Evolutionary conservation across 768 basidiomycete genomes (phyloP).

Genomic region (Psilocybe subaeruginosa): DNA sequence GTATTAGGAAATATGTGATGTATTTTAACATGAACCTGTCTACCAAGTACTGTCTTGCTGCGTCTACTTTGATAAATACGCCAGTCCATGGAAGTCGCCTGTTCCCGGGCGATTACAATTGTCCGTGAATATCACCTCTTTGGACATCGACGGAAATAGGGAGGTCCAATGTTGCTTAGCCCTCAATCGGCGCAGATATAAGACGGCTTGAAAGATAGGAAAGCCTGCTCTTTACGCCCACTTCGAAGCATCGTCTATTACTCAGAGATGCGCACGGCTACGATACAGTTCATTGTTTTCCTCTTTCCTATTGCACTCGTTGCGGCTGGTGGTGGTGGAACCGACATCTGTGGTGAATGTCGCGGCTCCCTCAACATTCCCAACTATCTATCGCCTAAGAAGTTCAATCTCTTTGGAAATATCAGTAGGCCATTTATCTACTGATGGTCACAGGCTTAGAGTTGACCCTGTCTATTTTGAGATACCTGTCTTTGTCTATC

Average conservation of each 20-base stretch:
- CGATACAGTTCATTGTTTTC: neutral
- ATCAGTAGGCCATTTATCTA: slow-evolving; percentile 25
- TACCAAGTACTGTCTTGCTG: neutral
- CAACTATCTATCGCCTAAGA: slow-evolving; percentile 22
- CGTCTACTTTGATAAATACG: neutral
- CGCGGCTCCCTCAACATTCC: slow-evolving; percentile 32
- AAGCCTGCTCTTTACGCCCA: neutral
- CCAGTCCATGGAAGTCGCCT: neutral
- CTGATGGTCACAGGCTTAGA: too few species aligned
- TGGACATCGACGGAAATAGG: neutral
- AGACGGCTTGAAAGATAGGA: neutral
- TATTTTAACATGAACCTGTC: neutral
- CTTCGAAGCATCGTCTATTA: neutral
- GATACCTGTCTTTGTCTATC: slow-evolving; percentile 49
- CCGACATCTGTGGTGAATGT: slow-evolving; percentile 44
- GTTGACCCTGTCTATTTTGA: slow-evolving; percentile 12
- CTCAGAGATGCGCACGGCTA: neutral
- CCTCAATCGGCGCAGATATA: neutral
- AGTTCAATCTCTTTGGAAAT: slow-evolving; percentile 29
- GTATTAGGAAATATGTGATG: neutral
- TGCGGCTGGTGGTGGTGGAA: neutral
- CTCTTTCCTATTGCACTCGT: neutral
- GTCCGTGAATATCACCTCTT: neutral
- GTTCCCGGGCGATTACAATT: neutral
- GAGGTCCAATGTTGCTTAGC: neutral